Conservation (phyloP, 768 basidiomycete species). For the Tylopilus sp. region DNA sequence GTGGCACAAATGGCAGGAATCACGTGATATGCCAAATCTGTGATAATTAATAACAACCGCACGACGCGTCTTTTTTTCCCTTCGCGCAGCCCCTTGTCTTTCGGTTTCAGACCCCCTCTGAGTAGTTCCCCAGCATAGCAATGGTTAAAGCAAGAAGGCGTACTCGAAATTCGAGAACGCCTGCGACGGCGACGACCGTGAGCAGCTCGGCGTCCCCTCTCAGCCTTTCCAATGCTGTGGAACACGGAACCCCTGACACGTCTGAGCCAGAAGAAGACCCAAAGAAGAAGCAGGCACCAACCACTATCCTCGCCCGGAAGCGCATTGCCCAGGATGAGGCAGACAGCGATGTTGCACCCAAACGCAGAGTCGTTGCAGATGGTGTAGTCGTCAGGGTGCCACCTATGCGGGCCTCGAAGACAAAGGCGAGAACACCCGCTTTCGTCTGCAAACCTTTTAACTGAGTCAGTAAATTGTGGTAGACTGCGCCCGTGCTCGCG, state of each 20-base stretch:
- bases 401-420: conserved; percentile 6
- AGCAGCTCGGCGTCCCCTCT: conserved; percentile 48
- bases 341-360: conserved; percentile 23
- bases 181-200: conserved; percentile 30
- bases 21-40: no score
- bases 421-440: conserved; percentile 24
- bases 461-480: conserved; percentile 16
- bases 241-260: conserved; percentile 51
- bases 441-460: conserved; percentile 2
- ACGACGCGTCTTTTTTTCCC: conserved; percentile 23
- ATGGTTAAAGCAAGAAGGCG: conserved; percentile 26
- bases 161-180: conserved; percentile 13
- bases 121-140: background rate
- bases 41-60: conserved; percentile 15
- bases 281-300: background rate
- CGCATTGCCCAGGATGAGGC: conserved; percentile 36
- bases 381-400: conserved; percentile 22
- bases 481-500: conserved; percentile 2
- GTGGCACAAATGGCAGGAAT: conserved; percentile 3
- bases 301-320: conserved; percentile 16
- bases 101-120: background rate
- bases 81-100: conserved; percentile 14
- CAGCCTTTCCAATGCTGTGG: conserved; percentile 44
- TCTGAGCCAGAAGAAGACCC: conserved; percentile 35
- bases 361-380: conserved; percentile 34